phyloP scores from a whole-genome alignment of 768 basidiomycete species.

The Daedaleopsis nitida region DNA sequence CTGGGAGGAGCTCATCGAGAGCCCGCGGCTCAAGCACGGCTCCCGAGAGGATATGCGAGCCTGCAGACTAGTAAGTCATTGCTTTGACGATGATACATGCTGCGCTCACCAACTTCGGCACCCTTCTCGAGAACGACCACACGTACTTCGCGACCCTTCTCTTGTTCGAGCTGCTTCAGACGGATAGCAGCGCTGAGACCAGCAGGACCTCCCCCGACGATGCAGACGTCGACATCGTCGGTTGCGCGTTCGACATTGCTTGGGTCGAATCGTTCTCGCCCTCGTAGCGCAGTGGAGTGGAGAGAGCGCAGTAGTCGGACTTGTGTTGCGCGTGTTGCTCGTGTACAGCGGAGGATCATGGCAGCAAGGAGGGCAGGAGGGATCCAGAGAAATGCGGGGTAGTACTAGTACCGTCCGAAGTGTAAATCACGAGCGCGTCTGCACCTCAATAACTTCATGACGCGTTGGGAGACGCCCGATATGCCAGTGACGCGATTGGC shows the following conservation, averaged over 20 bases:
- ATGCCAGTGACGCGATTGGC: no score
- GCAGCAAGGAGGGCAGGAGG: background rate
- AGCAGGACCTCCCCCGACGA: slow-evolving; percentile 95
- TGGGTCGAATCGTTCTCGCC: slow-evolving; percentile 51
- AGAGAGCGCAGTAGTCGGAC: slow-evolving; percentile 17
- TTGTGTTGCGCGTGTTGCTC: background rate
- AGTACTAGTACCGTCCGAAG: background rate
- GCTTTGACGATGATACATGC: background rate
- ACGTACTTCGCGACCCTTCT: slow-evolving; percentile 77
- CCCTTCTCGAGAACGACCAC: slow-evolving; percentile 98
- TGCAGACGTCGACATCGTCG: slow-evolving; percentile 95
- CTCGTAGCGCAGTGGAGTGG: slow-evolving; percentile 29
- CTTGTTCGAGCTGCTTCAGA: slow-evolving; percentile 87
- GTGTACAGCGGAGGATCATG: slow-evolving; percentile 6
- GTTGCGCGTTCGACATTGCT: slow-evolving; percentile 74
- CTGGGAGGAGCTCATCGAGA: slow-evolving; percentile 86
- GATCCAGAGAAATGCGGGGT: background rate
- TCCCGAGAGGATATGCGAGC: slow-evolving; percentile 93
- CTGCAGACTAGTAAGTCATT: slow-evolving; percentile 38
- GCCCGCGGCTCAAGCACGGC: slow-evolving; percentile 94
- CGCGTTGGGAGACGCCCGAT: background rate
- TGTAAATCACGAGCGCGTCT: background rate
- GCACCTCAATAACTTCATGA: background rate
- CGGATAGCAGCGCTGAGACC: slow-evolving; percentile 96
- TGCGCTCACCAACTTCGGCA: slow-evolving; percentile 77